phyloP scores from a whole-genome alignment of 2,329 filamentous ascomycete species.

The Bimuria novae-zelandiae region DNA sequence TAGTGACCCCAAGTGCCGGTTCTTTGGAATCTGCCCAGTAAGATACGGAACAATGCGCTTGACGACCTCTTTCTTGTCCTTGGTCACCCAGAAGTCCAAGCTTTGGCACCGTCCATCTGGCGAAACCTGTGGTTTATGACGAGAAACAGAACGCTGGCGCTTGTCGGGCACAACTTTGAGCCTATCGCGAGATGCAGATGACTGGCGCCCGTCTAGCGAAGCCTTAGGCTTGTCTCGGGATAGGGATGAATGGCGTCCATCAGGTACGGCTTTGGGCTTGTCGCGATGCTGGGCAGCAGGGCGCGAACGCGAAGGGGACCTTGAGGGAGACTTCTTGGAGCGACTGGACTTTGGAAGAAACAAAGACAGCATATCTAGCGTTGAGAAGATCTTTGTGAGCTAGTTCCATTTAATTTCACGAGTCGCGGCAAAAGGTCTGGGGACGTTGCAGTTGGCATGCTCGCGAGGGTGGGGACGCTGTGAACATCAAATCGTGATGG shows the following conservation, averaged over 20 bases:
- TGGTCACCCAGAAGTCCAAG: conserved; percentile 8
- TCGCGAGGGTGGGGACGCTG: background rate
- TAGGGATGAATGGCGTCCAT: background rate
- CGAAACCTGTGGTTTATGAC: background rate
- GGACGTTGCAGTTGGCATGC: conserved; percentile 1
- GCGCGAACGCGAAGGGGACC: background rate
- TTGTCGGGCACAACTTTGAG: background rate
- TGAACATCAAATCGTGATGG: background rate
- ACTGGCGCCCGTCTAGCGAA: background rate
- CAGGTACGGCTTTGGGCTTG: background rate
- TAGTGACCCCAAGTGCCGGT: background rate
- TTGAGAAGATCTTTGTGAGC: background rate
- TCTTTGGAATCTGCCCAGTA: background rate
- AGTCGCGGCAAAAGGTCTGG: background rate
- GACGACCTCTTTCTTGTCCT: background rate
- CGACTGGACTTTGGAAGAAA: conserved; percentile 1
- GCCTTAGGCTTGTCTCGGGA: background rate
- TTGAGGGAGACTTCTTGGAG: background rate
- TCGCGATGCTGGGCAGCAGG: background rate
- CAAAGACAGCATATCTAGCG: conserved; percentile 2
- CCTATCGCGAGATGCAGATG: background rate
- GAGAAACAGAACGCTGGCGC: background rate
- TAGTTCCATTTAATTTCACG: background rate
- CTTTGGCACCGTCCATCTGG: background rate
- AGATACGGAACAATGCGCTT: conserved; percentile 6